Base-by-base conservation (phyloP, 2,329 filamentous ascomycete species). In the Truncatella angustata region DNA sequence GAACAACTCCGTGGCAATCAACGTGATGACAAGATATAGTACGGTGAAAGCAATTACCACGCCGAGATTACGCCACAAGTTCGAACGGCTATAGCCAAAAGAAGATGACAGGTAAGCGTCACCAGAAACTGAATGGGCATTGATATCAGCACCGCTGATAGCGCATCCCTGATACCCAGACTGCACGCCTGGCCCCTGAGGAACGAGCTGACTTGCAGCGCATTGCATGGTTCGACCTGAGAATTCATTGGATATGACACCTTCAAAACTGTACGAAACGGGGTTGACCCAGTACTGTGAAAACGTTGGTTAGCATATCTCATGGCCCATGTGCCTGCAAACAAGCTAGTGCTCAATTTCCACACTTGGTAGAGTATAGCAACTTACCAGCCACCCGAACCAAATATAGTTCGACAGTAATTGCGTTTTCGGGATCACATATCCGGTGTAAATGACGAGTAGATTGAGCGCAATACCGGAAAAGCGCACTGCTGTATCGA, bases 41-140 rank as follows among this genome's bases (percentile, higher is more conserved):
- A 90, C 75, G 1, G 84, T 81, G 58, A 90, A 94, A 0, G 86
- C 89, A 58, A 92, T 84, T 1, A 94, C 70, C 3, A 92, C 85
- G 28, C 87, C 89, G 61, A 89, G 91, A 65, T 93, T 91, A 3
- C 89, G 83, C 87, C 87, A 90, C 6, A 86, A 70, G 58, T 90
- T 79, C 1, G 71, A 68, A 1, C 78, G 70, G 4, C 69, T 73
- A 63, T 88, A 90, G 2, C 71, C 66, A 57, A 81, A 86, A 4
- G 67, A 73, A 7, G 68, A 67, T 20, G 60, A 58, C 43, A 89
- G 71, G 48, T 85, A 89, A 0, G 69, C 70, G 12, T 77, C 72
- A 0, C 86, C 86, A 0, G 70, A 61, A 4, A 90, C 80, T 2
- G 63, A 61, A 0, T 62, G 56, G 4, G 69, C 66, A 14, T 82